A percentile compares a stretch with the other conserved stretches of the same genome.
phyloP scores from a whole-genome alignment of 768 basidiomycete species.

The Pleurotus tuoliensis region DNA sequence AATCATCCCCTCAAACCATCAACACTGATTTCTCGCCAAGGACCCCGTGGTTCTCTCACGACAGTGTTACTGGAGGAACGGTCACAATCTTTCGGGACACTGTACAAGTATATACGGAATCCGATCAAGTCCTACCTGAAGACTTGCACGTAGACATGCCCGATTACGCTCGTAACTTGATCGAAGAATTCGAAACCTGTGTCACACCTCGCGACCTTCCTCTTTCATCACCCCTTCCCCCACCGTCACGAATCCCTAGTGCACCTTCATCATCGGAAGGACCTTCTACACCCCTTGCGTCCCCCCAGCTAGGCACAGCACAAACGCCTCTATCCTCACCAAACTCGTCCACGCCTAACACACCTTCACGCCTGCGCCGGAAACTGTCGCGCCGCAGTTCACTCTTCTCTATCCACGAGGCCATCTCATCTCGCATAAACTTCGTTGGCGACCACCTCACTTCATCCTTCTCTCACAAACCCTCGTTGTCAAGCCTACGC shows the following conservation, averaged over 20 bases:
- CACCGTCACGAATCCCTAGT: background rate
- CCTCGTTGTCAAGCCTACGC: background rate
- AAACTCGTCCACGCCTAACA: background rate
- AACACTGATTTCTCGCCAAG: constrained; percentile 2
- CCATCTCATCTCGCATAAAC: constrained; percentile 1
- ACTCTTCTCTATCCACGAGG: constrained; percentile 5
- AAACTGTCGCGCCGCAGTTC: constrained; percentile 1
- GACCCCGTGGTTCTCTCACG: constrained; percentile 1
- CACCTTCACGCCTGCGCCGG: background rate
- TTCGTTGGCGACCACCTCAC: constrained; percentile 2
- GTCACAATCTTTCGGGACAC: background rate
- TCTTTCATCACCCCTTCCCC: background rate
- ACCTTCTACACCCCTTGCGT: background rate
- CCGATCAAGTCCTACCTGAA: background rate
- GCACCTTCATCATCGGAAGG: background rate
- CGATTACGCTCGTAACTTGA: constrained; percentile 3
- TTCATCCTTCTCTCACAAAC: constrained; percentile 1
- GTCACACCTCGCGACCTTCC: background rate
- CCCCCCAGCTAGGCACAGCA: background rate
- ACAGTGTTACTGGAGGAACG: background rate
- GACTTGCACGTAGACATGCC: constrained; percentile 4
- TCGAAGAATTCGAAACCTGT: constrained; percentile 1
- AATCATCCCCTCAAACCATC: constrained; percentile 1
- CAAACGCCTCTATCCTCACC: background rate
- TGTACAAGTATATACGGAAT: background rate